A percentile compares a stretch with the other conserved stretches of the same genome.
Conservation (phyloP, 1,139 yeast genomes). For the Eremothecium cymbalariae region DNA sequence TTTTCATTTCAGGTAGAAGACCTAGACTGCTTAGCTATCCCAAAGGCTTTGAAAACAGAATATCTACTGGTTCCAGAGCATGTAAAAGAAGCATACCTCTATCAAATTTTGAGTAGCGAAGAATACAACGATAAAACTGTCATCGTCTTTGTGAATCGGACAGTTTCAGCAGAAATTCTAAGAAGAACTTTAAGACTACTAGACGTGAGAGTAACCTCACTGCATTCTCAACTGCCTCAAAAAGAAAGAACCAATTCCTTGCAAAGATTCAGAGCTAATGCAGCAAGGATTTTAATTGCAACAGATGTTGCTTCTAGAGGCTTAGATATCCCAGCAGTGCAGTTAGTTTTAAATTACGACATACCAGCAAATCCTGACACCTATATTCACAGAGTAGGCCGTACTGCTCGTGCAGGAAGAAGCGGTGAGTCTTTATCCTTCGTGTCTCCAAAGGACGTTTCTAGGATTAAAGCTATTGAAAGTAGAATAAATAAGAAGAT, state of each 20-base stretch:
- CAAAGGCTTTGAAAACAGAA: conserved; percentile 55
- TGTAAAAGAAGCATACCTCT: conserved; percentile 83
- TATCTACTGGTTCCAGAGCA: conserved; percentile 62
- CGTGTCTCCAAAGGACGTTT: conserved; percentile 78
- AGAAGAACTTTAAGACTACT: conserved; percentile 65
- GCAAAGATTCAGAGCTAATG: conserved; percentile 89
- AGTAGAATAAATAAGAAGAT: conserved; percentile 71
- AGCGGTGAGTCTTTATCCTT: conserved; percentile 62
- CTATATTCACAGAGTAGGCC: conserved; percentile 96
- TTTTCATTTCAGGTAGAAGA: conserved; percentile 77
- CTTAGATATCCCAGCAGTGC: conserved; percentile 88
- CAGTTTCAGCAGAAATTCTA: conserved; percentile 79
- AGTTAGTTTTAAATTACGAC: conserved; percentile 81
- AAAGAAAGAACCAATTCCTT: conserved; percentile 80
- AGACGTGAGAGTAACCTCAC: conserved; percentile 75
- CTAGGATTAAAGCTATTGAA: conserved; percentile 77
- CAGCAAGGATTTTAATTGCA: conserved; percentile 84
- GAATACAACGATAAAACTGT: conserved; percentile 59
- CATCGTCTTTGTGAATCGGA: conserved; percentile 85
- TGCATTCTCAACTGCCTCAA: conserved; percentile 95
- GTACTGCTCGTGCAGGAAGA: conserved; percentile 99
- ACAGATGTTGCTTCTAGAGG: conserved; percentile 98
- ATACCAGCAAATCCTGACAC: conserved; percentile 96
- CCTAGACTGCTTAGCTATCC: conserved; percentile 65
- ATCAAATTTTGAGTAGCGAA: conserved; percentile 54